Conservation (phyloP, 2,329 filamentous ascomycete species). For the Geosmithia morbida region DNA sequence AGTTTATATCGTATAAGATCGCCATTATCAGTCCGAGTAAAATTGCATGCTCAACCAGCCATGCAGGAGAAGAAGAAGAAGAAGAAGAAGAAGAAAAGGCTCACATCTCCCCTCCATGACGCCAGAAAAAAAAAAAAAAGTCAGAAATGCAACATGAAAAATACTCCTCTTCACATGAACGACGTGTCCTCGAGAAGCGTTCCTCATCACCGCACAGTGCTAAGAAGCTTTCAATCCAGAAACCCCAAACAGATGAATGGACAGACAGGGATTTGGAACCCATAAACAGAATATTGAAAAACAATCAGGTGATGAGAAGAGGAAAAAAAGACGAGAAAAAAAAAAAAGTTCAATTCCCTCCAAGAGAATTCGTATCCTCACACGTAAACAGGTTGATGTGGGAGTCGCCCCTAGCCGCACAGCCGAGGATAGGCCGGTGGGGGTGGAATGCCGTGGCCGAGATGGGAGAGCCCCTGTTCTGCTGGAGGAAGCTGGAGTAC, state of each 20-base stretch:
- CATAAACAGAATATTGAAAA: background rate
- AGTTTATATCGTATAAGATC: no score
- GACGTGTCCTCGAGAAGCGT: no score
- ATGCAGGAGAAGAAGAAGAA: background rate
- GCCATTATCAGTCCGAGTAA: no score
- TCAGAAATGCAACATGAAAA: no score
- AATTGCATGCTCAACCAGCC: no score
- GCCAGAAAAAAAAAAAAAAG: no score
- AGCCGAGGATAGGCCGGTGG: conserved; percentile 81
- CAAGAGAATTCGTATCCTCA: conserved; percentile 26
- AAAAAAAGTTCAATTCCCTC: background rate
- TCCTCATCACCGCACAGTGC: no score
- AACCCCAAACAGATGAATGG: no score
- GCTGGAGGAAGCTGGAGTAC: conserved; percentile 75
- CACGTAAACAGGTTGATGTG: conserved; percentile 83
- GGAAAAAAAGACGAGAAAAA: background rate
- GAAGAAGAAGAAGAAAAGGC: background rate
- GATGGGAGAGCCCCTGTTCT: conserved; percentile 69
- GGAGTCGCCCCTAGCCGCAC: conserved; percentile 71
- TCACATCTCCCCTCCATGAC: no score
- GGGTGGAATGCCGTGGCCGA: conserved; percentile 89
- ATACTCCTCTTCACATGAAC: no score
- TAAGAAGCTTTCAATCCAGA: no score
- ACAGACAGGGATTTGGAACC: background rate
- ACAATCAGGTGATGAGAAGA: background rate